Percentiles rank a stretch among this genome's conserved stretches.
Evolutionary conservation across 139 green algal species (phyloP).

Genomic region (Volvox reticuliferus): DNA sequence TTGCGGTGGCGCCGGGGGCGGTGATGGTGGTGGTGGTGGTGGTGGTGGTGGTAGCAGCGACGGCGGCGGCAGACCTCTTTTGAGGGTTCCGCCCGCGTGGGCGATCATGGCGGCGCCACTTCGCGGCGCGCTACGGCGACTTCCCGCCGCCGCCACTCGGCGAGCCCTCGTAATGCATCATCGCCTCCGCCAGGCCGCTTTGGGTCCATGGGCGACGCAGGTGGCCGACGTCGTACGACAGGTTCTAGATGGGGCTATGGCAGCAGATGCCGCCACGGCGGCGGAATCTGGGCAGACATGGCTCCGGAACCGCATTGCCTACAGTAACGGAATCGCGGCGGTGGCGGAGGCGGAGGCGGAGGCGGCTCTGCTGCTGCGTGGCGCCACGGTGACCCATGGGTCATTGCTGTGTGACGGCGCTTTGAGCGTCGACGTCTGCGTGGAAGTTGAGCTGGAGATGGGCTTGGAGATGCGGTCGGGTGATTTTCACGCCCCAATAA

Average conservation of each 20-base stretch:
- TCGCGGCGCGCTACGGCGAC: background rate
- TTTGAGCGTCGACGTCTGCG: background rate
- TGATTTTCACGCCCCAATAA: too few species aligned
- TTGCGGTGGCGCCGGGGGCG: background rate
- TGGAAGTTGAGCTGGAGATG: conserved; percentile 23
- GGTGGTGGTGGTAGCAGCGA: background rate
- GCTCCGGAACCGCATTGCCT: too few species aligned
- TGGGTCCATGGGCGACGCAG: background rate
- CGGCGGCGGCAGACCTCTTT: background rate
- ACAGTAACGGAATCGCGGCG: background rate
- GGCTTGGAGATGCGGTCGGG: background rate
- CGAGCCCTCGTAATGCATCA: background rate
- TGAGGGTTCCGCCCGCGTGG: background rate
- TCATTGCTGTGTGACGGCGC: background rate
- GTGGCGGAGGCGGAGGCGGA: background rate
- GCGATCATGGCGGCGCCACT: background rate
- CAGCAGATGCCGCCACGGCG: background rate
- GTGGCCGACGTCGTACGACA: background rate
- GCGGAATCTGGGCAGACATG: too few species aligned
- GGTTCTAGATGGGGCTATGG: background rate
- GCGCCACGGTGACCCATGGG: background rate
- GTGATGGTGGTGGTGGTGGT: background rate
- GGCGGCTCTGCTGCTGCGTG: background rate
- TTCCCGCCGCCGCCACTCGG: background rate
- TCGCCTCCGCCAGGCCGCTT: background rate